Evolutionary conservation across 768 basidiomycete species (phyloP).

Genomic region (Phlegmacium glaucopus): DNA sequence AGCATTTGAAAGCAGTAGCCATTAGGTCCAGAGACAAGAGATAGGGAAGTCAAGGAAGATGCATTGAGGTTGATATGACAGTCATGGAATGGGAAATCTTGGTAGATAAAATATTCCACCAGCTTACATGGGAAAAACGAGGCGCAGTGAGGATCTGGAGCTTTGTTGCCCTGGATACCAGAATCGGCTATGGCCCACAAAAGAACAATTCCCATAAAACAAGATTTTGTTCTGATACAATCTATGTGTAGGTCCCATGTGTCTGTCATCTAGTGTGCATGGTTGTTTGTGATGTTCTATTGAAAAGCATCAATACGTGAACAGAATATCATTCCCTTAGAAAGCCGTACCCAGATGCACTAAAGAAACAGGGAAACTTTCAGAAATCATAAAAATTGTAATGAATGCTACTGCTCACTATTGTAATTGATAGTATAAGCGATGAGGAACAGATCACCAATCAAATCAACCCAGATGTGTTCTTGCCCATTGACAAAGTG

Average conservation of each 20-base stretch:
- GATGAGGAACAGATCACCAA: conserved; percentile 66
- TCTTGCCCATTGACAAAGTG: conserved; percentile 82
- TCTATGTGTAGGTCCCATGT: conserved; percentile 2
- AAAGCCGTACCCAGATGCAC: conserved; percentile 78
- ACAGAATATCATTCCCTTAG: not conserved
- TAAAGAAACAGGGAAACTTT: conserved; percentile 23
- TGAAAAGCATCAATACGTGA: conserved; percentile 22
- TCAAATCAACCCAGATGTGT: conserved; percentile 69
- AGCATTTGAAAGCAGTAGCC: conserved; percentile 58
- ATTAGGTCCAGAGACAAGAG: conserved; percentile 59
- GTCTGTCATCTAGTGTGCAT: conserved; percentile 73
- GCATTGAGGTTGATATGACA: conserved; percentile 63
- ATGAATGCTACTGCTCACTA: conserved; percentile 50
- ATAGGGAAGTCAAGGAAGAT: no score
- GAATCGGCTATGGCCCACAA: no score
- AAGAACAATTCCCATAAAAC: no score
- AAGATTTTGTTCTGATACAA: no score
- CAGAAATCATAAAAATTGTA: not conserved
- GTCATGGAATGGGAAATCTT: conserved; percentile 79
- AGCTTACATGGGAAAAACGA: no score
- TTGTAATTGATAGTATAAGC: conserved; percentile 90
- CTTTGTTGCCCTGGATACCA: no score
- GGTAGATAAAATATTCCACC: conserved; percentile 51
- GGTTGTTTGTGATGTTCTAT: conserved; percentile 90
- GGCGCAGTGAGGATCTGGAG: no score